Conservation (phyloP, 176 grass and related monocot species). For the Cymbopogon citratus region DNA sequence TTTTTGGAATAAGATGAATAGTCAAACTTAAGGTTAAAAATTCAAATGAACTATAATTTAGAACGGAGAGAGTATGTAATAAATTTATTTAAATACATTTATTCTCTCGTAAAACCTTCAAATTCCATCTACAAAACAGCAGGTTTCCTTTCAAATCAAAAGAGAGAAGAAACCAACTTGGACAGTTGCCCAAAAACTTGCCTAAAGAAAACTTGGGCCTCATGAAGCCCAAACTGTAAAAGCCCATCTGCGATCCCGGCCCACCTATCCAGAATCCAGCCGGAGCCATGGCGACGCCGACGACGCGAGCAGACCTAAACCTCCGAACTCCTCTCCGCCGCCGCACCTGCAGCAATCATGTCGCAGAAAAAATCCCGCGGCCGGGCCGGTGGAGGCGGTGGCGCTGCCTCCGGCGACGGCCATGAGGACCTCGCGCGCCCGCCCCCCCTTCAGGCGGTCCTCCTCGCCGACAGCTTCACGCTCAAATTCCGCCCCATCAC, state of each 20-base stretch:
- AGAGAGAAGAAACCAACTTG: not conserved
- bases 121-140: too few relatives aligned
- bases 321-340: conserved; percentile 9
- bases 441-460: conserved; percentile 74
- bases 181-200: not conserved
- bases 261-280: not conserved
- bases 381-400: conserved; percentile 31
- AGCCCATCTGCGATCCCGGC: not conserved
- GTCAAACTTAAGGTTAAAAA: too few relatives aligned
- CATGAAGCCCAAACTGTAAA: too few relatives aligned
- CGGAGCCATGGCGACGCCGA: conserved; percentile 26
- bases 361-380: conserved; percentile 60
- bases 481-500: conserved; percentile 87
- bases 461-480: conserved; percentile 90
- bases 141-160: too few relatives aligned
- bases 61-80: too few relatives aligned
- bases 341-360: conserved; percentile 39
- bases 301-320: conserved; percentile 39
- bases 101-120: too few relatives aligned
- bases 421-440: conserved; percentile 64
- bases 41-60: too few relatives aligned
- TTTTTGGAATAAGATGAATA: too few relatives aligned
- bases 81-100: too few relatives aligned
- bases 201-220: not conserved
- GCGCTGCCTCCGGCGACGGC: conserved; percentile 41